Base-by-base conservation (phyloP, 441 rosid genomes). In the Erodium trifolium region DNA sequence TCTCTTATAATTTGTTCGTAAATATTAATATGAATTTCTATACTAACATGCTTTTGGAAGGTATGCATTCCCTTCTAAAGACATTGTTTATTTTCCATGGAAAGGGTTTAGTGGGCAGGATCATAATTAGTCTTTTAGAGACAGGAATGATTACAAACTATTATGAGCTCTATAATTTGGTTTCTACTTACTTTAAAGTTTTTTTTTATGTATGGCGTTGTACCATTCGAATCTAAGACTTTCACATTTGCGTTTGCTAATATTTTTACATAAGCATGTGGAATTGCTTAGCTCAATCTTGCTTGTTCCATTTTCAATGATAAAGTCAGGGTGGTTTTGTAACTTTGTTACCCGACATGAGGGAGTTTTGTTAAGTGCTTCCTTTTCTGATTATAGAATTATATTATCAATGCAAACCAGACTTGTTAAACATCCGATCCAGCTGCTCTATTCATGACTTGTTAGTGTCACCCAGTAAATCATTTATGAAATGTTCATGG, bases 281-380 rank as follows among this genome's bases (percentile, higher is more conserved):
- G 37, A 34, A 34, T 34, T 45, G 51, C 51, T 45, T 8, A 45
- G 51, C 51, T 1, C 13, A 45, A 10, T 45, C 51, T 45, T 45
- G 51, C 9, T 45, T 45, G 27, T 23, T 23, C 27, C 19, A 16
- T 55, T 55, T 55, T 14, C 62, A 1, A 55, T 55, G 62, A 55
- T 16, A 55, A 55, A 45, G 13, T 55, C 62, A 55, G 62, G 62
- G 62, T 55, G 62, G 62, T 45, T 45, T 45, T 45, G 51, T 45
- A 17, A 17, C 23, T 55, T 55, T 34, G 62, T 55, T 7, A 55
- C 62, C 62, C 23, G 16, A 16, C 62, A 45, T 3, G 62, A 14
- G 62, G 62, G 62, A 16, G 3, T 55, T 55, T 14, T 16, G 62
- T 55, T 16, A 55, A 55, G 6, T 55, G 6, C 23, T 55, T 53